A percentile compares a stretch with the other conserved stretches of the same genome.
Conservation (phyloP, 495 filamentous ascomycete species). For the Penicillium nucicola region DNA sequence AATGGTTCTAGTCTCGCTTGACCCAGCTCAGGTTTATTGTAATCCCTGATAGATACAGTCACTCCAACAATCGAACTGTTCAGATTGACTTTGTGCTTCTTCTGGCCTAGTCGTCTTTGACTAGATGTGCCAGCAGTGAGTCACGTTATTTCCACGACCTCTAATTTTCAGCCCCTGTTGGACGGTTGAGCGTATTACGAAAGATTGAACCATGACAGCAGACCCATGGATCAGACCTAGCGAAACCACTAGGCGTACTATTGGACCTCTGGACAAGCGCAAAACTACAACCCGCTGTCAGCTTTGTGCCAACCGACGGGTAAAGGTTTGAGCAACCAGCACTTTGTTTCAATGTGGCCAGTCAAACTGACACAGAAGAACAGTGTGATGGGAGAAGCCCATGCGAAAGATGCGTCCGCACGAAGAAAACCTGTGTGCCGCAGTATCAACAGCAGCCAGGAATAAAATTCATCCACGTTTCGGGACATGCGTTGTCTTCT, state of each 20-base stretch:
- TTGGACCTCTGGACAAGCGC: conserved; percentile 3
- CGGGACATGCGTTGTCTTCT: neutral
- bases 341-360: neutral
- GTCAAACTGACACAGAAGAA: neutral
- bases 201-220: neutral
- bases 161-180: neutral
- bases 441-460: neutral
- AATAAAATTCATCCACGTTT: conserved; percentile 1
- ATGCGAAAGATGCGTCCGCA: conserved; percentile 3
- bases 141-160: too few species aligned
- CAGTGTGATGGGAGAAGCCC: conserved; percentile 1
- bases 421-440: neutral
- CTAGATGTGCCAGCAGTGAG: too few species aligned
- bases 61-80: too few species aligned
- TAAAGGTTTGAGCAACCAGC: neutral
- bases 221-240: neutral
- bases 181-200: neutral
- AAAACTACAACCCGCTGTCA: conserved; percentile 3
- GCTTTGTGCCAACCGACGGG: conserved; percentile 2
- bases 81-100: too few species aligned
- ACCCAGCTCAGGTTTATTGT: too few species aligned
- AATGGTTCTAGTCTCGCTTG: too few species aligned
- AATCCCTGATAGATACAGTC: too few species aligned
- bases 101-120: too few species aligned
- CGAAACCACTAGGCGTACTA: neutral